phyloP scores from a whole-genome alignment of 2,329 filamentous ascomycete genomes.

The Hortaea sp. region DNA sequence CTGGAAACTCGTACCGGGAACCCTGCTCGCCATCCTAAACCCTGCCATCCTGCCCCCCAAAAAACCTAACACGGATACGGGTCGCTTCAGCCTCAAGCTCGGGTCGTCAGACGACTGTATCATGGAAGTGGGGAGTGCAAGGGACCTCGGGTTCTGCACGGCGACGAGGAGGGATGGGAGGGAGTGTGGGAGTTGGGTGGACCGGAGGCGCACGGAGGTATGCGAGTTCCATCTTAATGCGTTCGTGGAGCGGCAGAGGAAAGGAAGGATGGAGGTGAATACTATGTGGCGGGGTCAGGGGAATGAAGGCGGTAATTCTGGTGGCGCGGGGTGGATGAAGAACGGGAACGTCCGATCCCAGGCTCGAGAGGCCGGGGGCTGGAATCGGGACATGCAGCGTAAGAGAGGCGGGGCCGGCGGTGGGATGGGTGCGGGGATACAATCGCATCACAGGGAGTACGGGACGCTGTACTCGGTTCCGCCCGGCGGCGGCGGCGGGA shows the following conservation, averaged over 20 bases:
- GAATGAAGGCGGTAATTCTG: neutral
- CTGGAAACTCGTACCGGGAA: slow-evolving; percentile 90
- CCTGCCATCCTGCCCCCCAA: slow-evolving; percentile 83
- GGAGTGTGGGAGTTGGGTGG: slow-evolving; percentile 73
- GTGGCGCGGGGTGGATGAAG: neutral
- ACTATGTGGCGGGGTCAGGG: slow-evolving; percentile 38
- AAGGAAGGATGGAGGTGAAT: slow-evolving; percentile 69
- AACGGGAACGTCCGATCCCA: neutral
- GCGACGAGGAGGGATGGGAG: slow-evolving; percentile 75
- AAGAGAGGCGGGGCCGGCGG: slow-evolving; percentile 27
- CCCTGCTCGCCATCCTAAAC: slow-evolving; percentile 83
- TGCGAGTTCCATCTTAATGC: slow-evolving; percentile 90
- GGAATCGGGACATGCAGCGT: slow-evolving; percentile 11
- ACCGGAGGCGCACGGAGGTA: slow-evolving; percentile 75
- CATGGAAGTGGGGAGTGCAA: slow-evolving; percentile 73
- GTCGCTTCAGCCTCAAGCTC: slow-evolving; percentile 75
- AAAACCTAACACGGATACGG: slow-evolving; percentile 61
- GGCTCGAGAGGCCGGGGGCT: slow-evolving; percentile 8
- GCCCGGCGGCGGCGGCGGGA: slow-evolving; percentile 9
- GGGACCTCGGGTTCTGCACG: slow-evolving; percentile 84
- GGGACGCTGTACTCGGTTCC: slow-evolving; percentile 37
- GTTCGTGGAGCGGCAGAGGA: slow-evolving; percentile 60
- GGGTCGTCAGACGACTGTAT: slow-evolving; percentile 80
- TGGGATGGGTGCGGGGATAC: neutral
- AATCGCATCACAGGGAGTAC: slow-evolving; percentile 50